phyloP scores from a whole-genome alignment of 1,284 basidiomycete species.

The Sporisorium graminicola region DNA sequence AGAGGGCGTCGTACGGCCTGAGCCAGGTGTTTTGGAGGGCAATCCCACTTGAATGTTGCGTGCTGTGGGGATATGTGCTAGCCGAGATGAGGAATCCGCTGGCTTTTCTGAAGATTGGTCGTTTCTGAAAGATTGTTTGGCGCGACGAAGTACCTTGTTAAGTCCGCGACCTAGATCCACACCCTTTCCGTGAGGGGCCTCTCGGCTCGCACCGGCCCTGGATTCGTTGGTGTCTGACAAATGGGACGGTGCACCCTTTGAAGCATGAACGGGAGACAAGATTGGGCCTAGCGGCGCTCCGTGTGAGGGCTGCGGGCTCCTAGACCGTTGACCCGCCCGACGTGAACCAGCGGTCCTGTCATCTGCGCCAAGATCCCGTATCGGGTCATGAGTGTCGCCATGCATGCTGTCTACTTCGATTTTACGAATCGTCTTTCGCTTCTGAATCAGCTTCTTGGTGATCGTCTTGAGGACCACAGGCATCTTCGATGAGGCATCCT shows the following conservation, averaged over 20 bases:
- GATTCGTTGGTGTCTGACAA: background rate
- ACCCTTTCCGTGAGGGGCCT: background rate
- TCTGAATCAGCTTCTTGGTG: conserved; percentile 71
- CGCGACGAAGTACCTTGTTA: conserved; percentile 32
- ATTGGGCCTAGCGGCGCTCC: conserved; percentile 15
- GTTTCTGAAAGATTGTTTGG: conserved; percentile 27
- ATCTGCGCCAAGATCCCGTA: background rate
- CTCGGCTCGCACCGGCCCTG: background rate
- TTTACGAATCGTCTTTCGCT: conserved; percentile 69
- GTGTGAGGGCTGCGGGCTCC: conserved; percentile 11
- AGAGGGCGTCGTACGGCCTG: background rate
- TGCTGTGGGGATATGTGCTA: background rate
- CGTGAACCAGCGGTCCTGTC: background rate
- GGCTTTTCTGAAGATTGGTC: background rate
- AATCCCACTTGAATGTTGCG: conserved; percentile 5
- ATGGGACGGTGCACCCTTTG: background rate
- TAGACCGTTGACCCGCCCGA: background rate
- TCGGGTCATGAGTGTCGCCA: conserved; percentile 19
- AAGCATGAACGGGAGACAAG: conserved; percentile 23
- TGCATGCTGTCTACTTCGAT: conserved; percentile 53
- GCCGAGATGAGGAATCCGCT: background rate
- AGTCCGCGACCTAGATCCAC: conserved; percentile 25
- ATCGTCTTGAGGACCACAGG: conserved; percentile 72
- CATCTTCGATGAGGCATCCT: conserved; percentile 57
- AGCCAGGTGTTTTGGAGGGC: background rate